phyloP scores from a whole-genome alignment of 768 basidiomycete species.

The Podaxis mareebaensis region DNA sequence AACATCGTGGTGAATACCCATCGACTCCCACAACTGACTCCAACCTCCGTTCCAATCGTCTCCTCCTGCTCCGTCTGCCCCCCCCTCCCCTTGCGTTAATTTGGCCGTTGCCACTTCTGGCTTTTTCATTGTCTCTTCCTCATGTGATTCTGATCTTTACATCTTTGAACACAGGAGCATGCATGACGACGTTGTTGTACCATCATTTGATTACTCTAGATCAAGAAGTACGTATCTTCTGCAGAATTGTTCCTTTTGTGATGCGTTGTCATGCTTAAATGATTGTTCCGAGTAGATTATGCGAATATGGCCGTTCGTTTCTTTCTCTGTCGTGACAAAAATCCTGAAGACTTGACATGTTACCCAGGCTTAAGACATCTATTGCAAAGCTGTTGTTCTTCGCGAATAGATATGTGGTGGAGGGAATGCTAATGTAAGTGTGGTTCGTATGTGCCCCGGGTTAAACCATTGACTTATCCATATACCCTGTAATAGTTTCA shows the following conservation, averaged over 20 bases:
- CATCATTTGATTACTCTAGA: constrained; percentile 27
- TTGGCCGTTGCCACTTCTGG: neutral
- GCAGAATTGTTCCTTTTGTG: neutral
- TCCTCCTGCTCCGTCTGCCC: neutral
- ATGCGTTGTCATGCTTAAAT: neutral
- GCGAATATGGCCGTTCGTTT: constrained; percentile 26
- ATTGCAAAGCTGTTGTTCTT: constrained; percentile 28
- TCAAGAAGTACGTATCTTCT: constrained; percentile 22
- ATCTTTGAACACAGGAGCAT: constrained; percentile 21
- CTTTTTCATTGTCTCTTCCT: neutral
- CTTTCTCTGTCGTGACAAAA: neutral
- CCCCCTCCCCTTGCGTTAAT: neutral
- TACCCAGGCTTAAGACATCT: constrained; percentile 22
- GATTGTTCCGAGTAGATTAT: constrained; percentile 15
- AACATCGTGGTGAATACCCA: neutral
- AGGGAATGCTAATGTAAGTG: constrained; percentile 28
- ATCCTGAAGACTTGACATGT: neutral
- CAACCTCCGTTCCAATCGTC: too few relatives aligned
- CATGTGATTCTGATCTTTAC: neutral
- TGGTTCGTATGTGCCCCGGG: neutral
- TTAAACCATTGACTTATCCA: neutral
- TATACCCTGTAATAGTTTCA: constrained; percentile 22
- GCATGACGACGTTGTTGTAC: constrained; percentile 27
- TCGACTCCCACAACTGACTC: too few relatives aligned
- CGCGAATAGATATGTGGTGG: constrained; percentile 29